Evolutionary conservation across 169 alveolate genomes (phyloP), one percentile per base, ranked within the genome.

Genomic region (Eimeria brunetti): DNA sequence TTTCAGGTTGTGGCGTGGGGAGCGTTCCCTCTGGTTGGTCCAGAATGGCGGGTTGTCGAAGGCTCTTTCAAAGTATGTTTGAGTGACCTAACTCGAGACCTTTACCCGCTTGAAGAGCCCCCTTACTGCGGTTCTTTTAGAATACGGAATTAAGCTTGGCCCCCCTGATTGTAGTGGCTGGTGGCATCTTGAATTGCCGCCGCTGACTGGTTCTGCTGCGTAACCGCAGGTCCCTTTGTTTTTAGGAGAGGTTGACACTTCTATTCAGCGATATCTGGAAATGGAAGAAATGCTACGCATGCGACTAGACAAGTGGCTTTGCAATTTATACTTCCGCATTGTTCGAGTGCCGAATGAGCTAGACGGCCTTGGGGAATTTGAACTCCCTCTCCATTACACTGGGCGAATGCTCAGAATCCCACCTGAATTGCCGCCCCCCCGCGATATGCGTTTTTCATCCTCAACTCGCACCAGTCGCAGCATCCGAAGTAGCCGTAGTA

Each of bases 221-320:
- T 69, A 36, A 60, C 20, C 38, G 75, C 94, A 94, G 96, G 75
- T 85, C 53, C 94, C 94, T 33, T 76, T 94, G 80, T 18, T 92
- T 88, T 89, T 98, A 96, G 90, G 92, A 18, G 73, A 62, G 44
- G 94, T 96, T n/a, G 97, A 97, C 76, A 85, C 94, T 33, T 78
- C 83, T 7, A 58, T 96, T 30, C 97, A 96, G 73, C 96, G 95
- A 44, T 97, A 94, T 88, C 88, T 96, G 51, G 97, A 96, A 53
- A 94, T 96, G 76, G 98, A 97, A 94, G 95, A 83, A 16, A 95
- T 91, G 76, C 95, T 96, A 80, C 92, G 92, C 27, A 86, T 94
- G 41, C 96, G 96, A 53, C 60, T 97, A n/a, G 98, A 97, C 84
- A 96, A 92, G 51, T 97, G 98, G 98, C 95, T 97, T 49, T 95